Percentiles rank a stretch among this genome's conserved stretches.
Conservation (phyloP, 345 rosid genomes). For the Salix koriyanagi region DNA sequence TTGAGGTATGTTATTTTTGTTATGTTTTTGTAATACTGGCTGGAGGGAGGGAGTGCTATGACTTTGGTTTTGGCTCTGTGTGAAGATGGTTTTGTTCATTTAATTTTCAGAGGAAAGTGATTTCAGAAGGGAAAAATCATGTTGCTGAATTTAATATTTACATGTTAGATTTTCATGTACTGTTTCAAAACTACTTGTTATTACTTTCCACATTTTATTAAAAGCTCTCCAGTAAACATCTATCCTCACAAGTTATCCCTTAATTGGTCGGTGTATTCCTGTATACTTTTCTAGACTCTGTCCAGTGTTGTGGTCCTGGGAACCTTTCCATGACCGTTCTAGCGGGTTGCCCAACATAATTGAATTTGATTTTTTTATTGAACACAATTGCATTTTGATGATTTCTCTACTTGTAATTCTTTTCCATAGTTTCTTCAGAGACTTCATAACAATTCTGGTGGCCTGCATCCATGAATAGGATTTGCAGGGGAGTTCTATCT, state of each 20-base stretch:
- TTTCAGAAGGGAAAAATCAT: too few species aligned
- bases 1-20: constrained; percentile 50
- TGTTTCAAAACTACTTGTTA: background rate
- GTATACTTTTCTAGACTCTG: too few species aligned
- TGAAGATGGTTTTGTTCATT: too few species aligned
- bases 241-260: background rate
- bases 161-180: background rate
- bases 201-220: background rate
- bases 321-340: background rate
- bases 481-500: background rate
- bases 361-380: background rate
- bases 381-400: background rate
- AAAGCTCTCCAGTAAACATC: background rate
- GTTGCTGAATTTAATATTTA: background rate
- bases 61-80: too few species aligned
- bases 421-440: background rate
- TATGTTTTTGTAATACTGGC: background rate
- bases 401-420: background rate
- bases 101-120: too few species aligned
- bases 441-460: background rate
- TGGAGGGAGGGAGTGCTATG: background rate
- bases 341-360: background rate
- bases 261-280: background rate
- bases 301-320: background rate
- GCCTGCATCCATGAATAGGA: background rate